Evolutionary conservation across 768 basidiomycete genomes (phyloP).

Genomic region (Trametes cinnabarina): DNA sequence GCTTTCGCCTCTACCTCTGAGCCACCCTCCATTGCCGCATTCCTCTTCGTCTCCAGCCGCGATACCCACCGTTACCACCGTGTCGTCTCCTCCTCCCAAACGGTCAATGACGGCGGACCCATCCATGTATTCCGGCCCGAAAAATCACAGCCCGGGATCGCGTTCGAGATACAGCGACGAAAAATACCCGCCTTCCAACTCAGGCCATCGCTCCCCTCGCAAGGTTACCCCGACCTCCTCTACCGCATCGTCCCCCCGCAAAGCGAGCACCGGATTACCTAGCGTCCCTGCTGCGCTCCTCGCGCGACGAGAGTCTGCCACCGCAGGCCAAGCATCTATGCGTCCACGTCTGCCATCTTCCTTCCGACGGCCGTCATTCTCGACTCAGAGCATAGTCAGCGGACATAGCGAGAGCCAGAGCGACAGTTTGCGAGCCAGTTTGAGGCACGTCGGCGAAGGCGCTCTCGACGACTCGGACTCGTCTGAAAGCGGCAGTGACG

Average conservation of each 20-base stretch:
- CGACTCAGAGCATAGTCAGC: slow-evolving; percentile 32
- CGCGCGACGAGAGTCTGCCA: slow-evolving; percentile 22
- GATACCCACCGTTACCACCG: slow-evolving; percentile 31
- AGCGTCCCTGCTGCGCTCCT: slow-evolving; percentile 20
- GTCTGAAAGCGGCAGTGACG: slow-evolving; percentile 34
- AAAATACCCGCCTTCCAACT: slow-evolving; percentile 7
- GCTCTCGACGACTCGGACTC: slow-evolving; percentile 79
- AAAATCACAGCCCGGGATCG: slow-evolving; percentile 21
- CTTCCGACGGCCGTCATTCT: slow-evolving; percentile 47
- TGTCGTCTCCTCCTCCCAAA: slow-evolving; percentile 23
- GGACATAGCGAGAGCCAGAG: slow-evolving; percentile 34
- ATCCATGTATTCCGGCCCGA: not conserved
- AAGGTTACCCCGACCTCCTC: slow-evolving; percentile 26
- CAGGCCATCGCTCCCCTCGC: slow-evolving; percentile 22
- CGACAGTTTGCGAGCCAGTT: slow-evolving; percentile 35
- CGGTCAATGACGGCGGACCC: slow-evolving; percentile 13
- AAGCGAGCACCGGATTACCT: slow-evolving; percentile 18
- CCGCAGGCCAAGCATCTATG: slow-evolving; percentile 4
- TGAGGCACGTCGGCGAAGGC: slow-evolving; percentile 72
- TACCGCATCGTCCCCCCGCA: slow-evolving; percentile 26
- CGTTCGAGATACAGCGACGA: slow-evolving; percentile 17
- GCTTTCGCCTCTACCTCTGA: slow-evolving; percentile 22
- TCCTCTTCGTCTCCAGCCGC: slow-evolving; percentile 44
- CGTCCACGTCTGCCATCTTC: slow-evolving; percentile 29
- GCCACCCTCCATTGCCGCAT: slow-evolving; percentile 31